These are phyloP conservation scores for Themeda triandra DNA, from an alignment of 176 grass and related monocot species.

Conservation along the genomic window DNA sequence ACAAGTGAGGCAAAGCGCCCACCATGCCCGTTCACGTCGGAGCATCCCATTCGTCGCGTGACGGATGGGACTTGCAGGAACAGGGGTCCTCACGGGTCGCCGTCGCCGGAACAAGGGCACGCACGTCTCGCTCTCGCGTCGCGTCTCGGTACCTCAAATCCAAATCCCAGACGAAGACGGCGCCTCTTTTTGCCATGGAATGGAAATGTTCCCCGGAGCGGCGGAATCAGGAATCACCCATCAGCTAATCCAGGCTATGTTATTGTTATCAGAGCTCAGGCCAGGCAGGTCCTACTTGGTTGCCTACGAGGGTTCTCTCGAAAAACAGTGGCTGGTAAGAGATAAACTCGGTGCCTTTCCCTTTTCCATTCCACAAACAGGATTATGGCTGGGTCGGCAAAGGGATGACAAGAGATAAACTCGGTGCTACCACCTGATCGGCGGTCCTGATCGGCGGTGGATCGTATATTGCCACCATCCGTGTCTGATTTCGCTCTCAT, in stretches of 20 bases:
- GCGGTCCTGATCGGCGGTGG: no score
- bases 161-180: neutral
- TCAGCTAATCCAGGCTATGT: neutral
- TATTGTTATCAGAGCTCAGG: neutral
- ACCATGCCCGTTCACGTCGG: conserved; percentile 42
- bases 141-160: neutral
- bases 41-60: conserved; percentile 43
- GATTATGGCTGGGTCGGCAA: neutral
- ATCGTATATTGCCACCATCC: neutral
- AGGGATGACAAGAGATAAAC: neutral
- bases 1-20: conserved; percentile 8
- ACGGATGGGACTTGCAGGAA: conserved; percentile 19
- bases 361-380: neutral
- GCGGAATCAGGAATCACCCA: neutral
- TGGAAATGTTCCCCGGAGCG: conserved; percentile 28
- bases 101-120: no score
- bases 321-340: neutral
- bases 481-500: neutral
- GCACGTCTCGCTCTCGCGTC: neutral
- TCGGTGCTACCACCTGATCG: no score
- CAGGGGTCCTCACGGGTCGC: neutral
- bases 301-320: neutral
- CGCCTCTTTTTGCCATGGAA: neutral
- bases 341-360: neutral
- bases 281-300: no score